Base-by-base conservation (phyloP, 1,284 basidiomycete genomes). In the Cutaneotrichosporon mucoides region DNA sequence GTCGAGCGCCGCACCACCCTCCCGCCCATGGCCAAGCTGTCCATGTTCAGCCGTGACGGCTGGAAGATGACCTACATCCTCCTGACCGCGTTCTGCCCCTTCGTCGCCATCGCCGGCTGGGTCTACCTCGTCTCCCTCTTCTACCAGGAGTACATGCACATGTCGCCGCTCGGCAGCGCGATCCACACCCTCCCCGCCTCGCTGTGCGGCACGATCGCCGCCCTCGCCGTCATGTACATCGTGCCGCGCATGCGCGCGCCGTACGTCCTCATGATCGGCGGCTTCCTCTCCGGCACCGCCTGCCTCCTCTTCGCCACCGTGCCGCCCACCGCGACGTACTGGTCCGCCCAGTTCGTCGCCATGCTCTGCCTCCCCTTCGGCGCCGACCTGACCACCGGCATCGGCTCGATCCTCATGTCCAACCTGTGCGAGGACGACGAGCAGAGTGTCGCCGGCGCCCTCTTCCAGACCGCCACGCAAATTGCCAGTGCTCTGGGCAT, bases 381-480 rank as follows among this genome's bases (percentile, higher is more conserved):
- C 3, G 65, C 67, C 3, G 70, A 72, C 60, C 61, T 72, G 34
- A 72, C 67, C 4, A 63, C 69, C 10, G 70, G 66, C 8, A 65
- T 71, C 9, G 72, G 72, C 0, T 68, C 63, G 1, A 64, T 74
- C 52, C 58, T 73, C 48, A 70, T 74, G 53, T 72, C 70, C 44
- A 73, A 72, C 57, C 56, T 71, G 44, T 68, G 61, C 44, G 50
- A 56, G 15, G 66, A 68, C 65, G 63, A 70, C 46, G 66, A 72
- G 64, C 70, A 70, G 59, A 66, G 67, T 13, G 61, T 70, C 36
- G 70, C 57, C 5, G 70, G 70, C n/a, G 70, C 70, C 2, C 55
- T 72, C 5, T 72, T 72, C 63, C 68, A 72, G 55, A 72, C 70
- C 2, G 42, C 65, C 5, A 55, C 63, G 2, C 69, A 69, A 47